A percentile compares a stretch with the other conserved stretches of the same genome.
These are phyloP conservation scores for Leptosphaerulina australis DNA, from an alignment of 2,329 filamentous ascomycete genomes.

Conservation along the genomic window DNA sequence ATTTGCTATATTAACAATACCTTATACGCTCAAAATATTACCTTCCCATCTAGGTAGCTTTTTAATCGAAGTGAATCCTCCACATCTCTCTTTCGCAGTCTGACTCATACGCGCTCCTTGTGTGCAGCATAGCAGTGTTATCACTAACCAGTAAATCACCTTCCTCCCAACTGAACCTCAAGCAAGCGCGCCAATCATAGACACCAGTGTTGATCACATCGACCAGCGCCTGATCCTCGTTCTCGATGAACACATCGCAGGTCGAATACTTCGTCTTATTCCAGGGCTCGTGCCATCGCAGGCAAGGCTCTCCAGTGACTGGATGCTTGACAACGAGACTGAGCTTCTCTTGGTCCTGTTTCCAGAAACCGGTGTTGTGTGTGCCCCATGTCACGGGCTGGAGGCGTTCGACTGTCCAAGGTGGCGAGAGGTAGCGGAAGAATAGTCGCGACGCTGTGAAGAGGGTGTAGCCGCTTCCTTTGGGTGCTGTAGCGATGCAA, in stretches of 20 bases:
- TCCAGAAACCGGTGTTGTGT: constrained; percentile 28
- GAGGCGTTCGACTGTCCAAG: constrained; percentile 48
- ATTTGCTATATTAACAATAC: no score
- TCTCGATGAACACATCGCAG: constrained; percentile 54
- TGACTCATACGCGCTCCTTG: constrained; percentile 53
- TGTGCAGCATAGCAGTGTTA: constrained; percentile 57
- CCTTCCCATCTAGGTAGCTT: background rate
- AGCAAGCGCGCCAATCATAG: constrained; percentile 58
- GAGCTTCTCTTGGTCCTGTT: constrained; percentile 52
- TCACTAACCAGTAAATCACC: constrained; percentile 62
- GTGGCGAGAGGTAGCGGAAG: constrained; percentile 54
- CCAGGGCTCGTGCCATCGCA: constrained; percentile 64
- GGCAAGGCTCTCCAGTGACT: constrained; percentile 53
- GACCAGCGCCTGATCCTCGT: constrained; percentile 46
- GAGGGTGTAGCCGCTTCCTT: constrained; percentile 60
- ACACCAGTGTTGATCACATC: constrained; percentile 51
- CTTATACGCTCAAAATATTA: background rate
- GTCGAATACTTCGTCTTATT: constrained; percentile 59
- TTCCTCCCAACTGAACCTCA: constrained; percentile 61
- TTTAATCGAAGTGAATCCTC: constrained; percentile 58
- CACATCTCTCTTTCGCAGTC: constrained; percentile 51
- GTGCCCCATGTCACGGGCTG: constrained; percentile 44
- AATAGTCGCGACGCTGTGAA: constrained; percentile 60
- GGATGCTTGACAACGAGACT: constrained; percentile 57
- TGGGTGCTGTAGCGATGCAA: constrained; percentile 54